Conservation (phyloP, 2,329 filamentous ascomycete species). For the Alternaria longipes region DNA sequence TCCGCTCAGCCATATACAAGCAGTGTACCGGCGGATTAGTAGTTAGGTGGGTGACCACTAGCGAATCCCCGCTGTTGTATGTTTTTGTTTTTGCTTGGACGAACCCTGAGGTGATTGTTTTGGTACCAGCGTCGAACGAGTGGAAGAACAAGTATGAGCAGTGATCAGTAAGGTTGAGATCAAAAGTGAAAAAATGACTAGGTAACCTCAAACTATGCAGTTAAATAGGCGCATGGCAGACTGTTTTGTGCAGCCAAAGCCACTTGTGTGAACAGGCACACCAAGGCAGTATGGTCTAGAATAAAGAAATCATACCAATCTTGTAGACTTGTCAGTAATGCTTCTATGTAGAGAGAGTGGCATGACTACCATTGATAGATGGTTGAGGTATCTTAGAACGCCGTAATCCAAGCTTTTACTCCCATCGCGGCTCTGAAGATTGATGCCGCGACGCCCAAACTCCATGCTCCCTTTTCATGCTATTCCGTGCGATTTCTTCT, state of each 20-base stretch:
- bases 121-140: not conserved
- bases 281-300: not conserved
- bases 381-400: constrained; percentile 7
- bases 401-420: not conserved
- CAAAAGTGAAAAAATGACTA: not conserved
- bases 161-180: no score
- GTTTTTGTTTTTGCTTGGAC: not conserved
- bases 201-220: not conserved
- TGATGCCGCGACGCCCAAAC: constrained; percentile 5
- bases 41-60: constrained; percentile 2
- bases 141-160: no score
- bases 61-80: constrained; percentile 6
- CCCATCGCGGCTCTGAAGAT: not conserved
- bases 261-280: not conserved
- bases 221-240: not conserved
- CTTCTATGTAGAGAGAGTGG: not conserved
- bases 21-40: constrained; percentile 6
- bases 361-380: constrained; percentile 11
- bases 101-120: not conserved
- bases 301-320: not conserved
- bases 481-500: not conserved
- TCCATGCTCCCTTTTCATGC: not conserved
- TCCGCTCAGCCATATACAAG: constrained; percentile 7
- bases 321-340: constrained; percentile 2
- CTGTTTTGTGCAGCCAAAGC: not conserved